Percentiles rank a stretch among this genome's conserved stretches.
Conservation (phyloP, 257 asterid species). For the Thymus mandschuricus region DNA sequence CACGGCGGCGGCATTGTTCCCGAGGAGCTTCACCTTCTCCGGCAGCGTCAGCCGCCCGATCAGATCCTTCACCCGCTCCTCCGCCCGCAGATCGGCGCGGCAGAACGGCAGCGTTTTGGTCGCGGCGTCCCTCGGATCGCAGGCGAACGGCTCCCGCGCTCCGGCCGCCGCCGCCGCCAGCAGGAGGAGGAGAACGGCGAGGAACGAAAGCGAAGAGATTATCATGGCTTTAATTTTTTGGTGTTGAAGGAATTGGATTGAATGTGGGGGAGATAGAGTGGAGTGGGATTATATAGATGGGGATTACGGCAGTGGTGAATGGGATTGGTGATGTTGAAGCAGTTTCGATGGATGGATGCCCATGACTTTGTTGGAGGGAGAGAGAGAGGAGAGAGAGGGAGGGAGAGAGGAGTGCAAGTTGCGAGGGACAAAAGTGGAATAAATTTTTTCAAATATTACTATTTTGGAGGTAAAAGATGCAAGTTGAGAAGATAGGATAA, state of each 20-base stretch:
- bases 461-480: conserved; percentile 25
- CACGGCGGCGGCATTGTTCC: conserved; percentile 63
- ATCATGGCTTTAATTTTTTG: neutral
- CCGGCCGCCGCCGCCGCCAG: conserved; percentile 17
- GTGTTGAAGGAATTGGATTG: neutral
- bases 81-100: conserved; percentile 35
- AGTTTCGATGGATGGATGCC: conserved; percentile 33
- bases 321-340: conserved; percentile 30
- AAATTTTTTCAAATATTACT: conserved; percentile 9
- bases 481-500: conserved; percentile 26
- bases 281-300: conserved; percentile 31
- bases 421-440: conserved; percentile 33
- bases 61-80: conserved; percentile 67
- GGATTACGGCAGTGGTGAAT: conserved; percentile 28
- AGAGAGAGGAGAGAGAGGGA: neutral
- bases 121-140: conserved; percentile 46
- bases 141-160: conserved; percentile 68
- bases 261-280: conserved; percentile 21
- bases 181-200: conserved; percentile 24
- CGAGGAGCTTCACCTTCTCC: conserved; percentile 72
- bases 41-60: conserved; percentile 67
- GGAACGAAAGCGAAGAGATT: conserved; percentile 27
- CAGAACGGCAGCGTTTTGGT: conserved; percentile 56
- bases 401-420: conserved; percentile 29
- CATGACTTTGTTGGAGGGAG: conserved; percentile 21